Evolutionary conservation across 2,329 filamentous ascomycete genomes (phyloP).

Genomic region (Alternaria sp.): DNA sequence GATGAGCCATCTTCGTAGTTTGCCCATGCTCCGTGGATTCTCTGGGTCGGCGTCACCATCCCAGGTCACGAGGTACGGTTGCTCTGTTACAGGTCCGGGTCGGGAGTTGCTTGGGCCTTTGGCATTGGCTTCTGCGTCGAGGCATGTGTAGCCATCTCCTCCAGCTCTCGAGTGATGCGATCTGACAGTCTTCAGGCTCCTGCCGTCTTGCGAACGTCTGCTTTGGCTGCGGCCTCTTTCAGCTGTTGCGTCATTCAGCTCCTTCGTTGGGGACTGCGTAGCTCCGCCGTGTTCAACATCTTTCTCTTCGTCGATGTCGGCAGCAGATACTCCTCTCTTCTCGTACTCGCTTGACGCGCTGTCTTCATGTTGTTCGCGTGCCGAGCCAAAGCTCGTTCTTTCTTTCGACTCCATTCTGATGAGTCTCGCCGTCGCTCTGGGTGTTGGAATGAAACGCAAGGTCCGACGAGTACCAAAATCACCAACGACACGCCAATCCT

Average conservation of each 20-base stretch:
- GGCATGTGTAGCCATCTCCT: conserved; percentile 48
- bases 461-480: background rate
- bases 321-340: conserved; percentile 8
- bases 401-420: background rate
- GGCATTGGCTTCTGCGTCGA: conserved; percentile 35
- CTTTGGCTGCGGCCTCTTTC: conserved; percentile 5
- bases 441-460: background rate
- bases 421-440: background rate
- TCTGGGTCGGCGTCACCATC: conserved; percentile 75
- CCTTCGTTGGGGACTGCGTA: background rate
- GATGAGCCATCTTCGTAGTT: conserved; percentile 77
- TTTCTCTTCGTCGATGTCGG: conserved; percentile 22
- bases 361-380: conserved; percentile 8
- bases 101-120: conserved; percentile 28
- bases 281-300: conserved; percentile 14
- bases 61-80: conserved; percentile 74
- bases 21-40: conserved; percentile 73
- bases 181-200: conserved; percentile 24
- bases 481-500: background rate
- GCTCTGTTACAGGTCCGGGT: conserved; percentile 33
- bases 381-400: conserved; percentile 11
- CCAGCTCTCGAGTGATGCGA: conserved; percentile 47
- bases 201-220: conserved; percentile 23
- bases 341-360: conserved; percentile 21
- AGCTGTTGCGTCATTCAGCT: background rate